Evolutionary conservation across 2,329 filamentous ascomycete species (phyloP).

Genomic region (Myriosclerotinia scirpicola): DNA sequence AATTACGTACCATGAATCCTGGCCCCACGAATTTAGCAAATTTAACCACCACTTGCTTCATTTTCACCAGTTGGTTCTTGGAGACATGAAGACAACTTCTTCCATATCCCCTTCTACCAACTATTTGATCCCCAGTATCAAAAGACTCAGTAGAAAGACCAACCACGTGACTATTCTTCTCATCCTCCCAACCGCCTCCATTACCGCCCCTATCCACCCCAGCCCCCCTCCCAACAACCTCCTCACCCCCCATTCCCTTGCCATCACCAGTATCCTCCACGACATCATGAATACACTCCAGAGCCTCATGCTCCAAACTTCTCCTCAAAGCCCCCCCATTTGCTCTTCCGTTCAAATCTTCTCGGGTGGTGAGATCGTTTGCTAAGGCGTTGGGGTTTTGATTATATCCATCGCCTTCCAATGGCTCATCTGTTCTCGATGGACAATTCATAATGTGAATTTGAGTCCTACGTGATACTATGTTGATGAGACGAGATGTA

Average conservation of each 20-base stretch:
- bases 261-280: constrained; percentile 17
- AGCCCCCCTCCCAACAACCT: constrained; percentile 12
- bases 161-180: constrained; percentile 23
- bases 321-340: constrained; percentile 55
- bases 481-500: background rate
- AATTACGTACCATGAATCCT: constrained; percentile 42
- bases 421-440: constrained; percentile 57
- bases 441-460: constrained; percentile 59
- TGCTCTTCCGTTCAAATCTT: constrained; percentile 60
- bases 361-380: constrained; percentile 60
- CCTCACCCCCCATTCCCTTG: constrained; percentile 5
- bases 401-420: constrained; percentile 55
- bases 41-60: constrained; percentile 29
- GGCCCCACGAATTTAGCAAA: constrained; percentile 55
- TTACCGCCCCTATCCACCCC: constrained; percentile 20
- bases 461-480: background rate
- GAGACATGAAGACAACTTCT: constrained; percentile 15
- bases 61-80: constrained; percentile 27
- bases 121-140: constrained; percentile 7
- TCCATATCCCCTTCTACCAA: constrained; percentile 17
- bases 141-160: constrained; percentile 18
- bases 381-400: constrained; percentile 59
- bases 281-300: constrained; percentile 35
- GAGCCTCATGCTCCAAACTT: constrained; percentile 41
- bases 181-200: constrained; percentile 21